Percentiles rank a stretch among this genome's conserved stretches.
Evolutionary conservation across 2,329 filamentous ascomycete genomes (phyloP).

Genomic region (Canariomyces notabilis): DNA sequence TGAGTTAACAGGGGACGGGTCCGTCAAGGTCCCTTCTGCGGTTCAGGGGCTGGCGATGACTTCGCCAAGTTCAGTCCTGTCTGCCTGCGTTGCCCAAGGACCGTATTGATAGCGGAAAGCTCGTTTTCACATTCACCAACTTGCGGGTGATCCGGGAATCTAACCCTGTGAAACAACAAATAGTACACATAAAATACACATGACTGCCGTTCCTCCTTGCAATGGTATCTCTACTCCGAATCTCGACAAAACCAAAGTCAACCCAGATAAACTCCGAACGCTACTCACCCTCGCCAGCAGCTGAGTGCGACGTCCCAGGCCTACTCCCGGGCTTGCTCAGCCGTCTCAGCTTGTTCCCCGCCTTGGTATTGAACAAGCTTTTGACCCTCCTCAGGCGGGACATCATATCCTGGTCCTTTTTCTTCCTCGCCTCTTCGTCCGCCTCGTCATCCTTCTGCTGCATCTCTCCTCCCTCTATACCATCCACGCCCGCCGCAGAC

Average conservation of each 20-base stretch:
- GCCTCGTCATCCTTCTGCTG: conserved; percentile 44
- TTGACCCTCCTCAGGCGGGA: conserved; percentile 65
- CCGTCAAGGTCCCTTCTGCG: too few relatives aligned
- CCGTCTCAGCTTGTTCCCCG: conserved; percentile 45
- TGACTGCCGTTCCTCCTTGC: neutral
- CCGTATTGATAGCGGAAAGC: too few relatives aligned
- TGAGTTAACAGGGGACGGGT: too few relatives aligned
- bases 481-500: conserved; percentile 13
- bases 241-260: neutral
- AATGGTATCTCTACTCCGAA: neutral
- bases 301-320: conserved; percentile 25
- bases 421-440: conserved; percentile 45
- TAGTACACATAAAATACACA: neutral
- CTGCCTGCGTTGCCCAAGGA: too few relatives aligned
- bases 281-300: conserved; percentile 8
- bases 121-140: too few relatives aligned
- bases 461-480: conserved; percentile 12
- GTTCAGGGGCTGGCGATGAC: too few relatives aligned
- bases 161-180: too few relatives aligned
- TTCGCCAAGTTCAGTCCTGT: too few relatives aligned
- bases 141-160: too few relatives aligned
- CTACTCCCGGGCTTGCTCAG: conserved; percentile 15
- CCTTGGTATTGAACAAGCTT: conserved; percentile 65
- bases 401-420: conserved; percentile 69
- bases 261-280: neutral